Conservation (phyloP, 2,329 filamentous ascomycete genomes). For the Tolypocladium nubicola region DNA sequence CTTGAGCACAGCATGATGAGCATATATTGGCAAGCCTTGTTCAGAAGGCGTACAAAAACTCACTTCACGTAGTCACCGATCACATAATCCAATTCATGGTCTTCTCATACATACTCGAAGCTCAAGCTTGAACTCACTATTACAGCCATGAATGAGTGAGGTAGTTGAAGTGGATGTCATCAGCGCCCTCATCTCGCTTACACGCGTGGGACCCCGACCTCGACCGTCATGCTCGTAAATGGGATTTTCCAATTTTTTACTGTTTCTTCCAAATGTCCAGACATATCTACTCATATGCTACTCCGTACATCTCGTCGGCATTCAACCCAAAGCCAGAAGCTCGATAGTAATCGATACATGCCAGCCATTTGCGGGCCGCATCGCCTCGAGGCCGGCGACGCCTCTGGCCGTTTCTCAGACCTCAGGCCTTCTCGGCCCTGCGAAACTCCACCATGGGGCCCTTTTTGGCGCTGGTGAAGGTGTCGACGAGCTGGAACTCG, state of each 20-base stretch:
- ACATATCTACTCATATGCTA: not conserved
- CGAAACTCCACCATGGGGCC: conserved; percentile 58
- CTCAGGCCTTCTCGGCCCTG: conserved; percentile 13
- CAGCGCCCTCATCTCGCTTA: not conserved
- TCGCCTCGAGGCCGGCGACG: not conserved
- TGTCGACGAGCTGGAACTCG: conserved; percentile 63
- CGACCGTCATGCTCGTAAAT: not conserved
- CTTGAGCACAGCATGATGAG: not conserved
- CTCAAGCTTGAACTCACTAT: not conserved
- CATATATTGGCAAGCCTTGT: not conserved
- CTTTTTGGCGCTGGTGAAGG: conserved; percentile 64
- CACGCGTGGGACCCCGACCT: not conserved
- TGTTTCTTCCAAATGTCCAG: not conserved
- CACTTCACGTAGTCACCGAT: too few species aligned
- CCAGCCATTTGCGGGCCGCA: not conserved
- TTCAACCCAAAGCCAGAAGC: not conserved
- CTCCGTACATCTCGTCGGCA: not conserved
- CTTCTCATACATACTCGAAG: not conserved
- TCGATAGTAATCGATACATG: not conserved
- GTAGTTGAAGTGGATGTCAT: not conserved
- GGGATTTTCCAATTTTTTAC: not conserved
- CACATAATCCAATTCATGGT: too few species aligned
- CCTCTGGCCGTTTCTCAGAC: not conserved
- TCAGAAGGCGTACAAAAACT: not conserved
- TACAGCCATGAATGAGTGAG: not conserved